These are phyloP conservation scores for Lachancea fermentati DNA, from an alignment of 805 yeast genomes.

Conservation along the genomic window DNA sequence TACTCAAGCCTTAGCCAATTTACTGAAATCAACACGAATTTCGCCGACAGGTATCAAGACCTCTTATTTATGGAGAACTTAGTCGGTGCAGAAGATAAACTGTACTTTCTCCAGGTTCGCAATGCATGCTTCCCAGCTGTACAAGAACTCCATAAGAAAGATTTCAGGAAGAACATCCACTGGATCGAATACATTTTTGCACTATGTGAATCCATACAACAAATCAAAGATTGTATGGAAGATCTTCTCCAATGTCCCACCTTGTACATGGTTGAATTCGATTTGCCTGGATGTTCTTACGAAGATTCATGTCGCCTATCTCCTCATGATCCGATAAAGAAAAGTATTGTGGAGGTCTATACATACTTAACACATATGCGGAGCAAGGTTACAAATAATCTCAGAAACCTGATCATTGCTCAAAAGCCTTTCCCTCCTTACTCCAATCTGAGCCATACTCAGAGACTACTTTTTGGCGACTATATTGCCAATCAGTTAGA, in stretches of 20 bases:
- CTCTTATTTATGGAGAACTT: conserved; percentile 13
- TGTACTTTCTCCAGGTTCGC: conserved; percentile 10
- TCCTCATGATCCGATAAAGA: not conserved
- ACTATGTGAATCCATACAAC: conserved; percentile 13
- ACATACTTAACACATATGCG: conserved; percentile 2
- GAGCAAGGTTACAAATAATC: not conserved
- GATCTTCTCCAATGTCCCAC: conserved; percentile 17
- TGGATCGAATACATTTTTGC: conserved; percentile 15
- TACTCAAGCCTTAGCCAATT: conserved; percentile 20
- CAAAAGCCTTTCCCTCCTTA: not conserved
- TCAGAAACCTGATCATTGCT: conserved; percentile 1
- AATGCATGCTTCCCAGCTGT: conserved; percentile 5
- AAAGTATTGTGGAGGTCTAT: conserved; percentile 3
- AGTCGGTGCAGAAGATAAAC: conserved; percentile 8
- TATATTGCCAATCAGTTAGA: not conserved
- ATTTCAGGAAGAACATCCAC: conserved; percentile 9
- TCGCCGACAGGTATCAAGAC: conserved; percentile 17
- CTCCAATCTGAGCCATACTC: conserved; percentile 1
- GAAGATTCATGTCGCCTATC: not conserved
- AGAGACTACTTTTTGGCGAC: conserved; percentile 5
- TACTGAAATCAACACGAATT: conserved; percentile 14
- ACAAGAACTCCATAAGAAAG: conserved; percentile 12
- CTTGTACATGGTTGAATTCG: conserved; percentile 15
- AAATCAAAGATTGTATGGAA: conserved; percentile 11
- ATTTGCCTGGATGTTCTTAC: conserved; percentile 2